These are phyloP conservation scores for Biscogniauxia sp. DNA, from an alignment of 2,329 filamentous ascomycete species.

Conservation along the genomic window DNA sequence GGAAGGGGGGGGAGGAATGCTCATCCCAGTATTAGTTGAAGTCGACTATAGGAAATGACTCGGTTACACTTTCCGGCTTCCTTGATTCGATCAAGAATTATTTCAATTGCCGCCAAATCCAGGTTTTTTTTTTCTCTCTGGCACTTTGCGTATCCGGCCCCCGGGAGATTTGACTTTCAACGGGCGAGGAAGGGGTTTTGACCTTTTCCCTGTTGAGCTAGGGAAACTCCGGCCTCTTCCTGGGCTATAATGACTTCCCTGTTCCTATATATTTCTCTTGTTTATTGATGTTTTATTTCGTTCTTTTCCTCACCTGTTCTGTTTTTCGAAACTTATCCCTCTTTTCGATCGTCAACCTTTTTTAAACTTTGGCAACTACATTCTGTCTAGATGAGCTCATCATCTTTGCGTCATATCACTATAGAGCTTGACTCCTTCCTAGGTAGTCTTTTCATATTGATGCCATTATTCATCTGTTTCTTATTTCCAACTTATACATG, in stretches of 20 bases:
- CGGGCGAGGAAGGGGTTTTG: neutral
- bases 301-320: neutral
- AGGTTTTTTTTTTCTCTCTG: neutral
- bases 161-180: neutral
- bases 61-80: neutral
- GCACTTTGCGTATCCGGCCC: neutral
- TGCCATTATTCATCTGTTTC: neutral
- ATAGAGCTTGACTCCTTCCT: neutral
- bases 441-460: neutral
- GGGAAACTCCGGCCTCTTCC: neutral
- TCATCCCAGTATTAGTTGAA: neutral
- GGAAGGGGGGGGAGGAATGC: neutral
- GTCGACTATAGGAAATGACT: neutral
- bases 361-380: neutral
- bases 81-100: neutral
- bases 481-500: neutral
- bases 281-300: constrained; percentile 2
- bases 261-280: neutral
- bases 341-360: neutral
- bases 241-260: neutral
- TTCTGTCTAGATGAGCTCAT: neutral
- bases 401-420: neutral
- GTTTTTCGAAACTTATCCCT: neutral
- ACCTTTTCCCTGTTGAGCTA: neutral
- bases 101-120: neutral